phyloP scores from a whole-genome alignment of 164 flowering plant species.

The Platanus orientalis region DNA sequence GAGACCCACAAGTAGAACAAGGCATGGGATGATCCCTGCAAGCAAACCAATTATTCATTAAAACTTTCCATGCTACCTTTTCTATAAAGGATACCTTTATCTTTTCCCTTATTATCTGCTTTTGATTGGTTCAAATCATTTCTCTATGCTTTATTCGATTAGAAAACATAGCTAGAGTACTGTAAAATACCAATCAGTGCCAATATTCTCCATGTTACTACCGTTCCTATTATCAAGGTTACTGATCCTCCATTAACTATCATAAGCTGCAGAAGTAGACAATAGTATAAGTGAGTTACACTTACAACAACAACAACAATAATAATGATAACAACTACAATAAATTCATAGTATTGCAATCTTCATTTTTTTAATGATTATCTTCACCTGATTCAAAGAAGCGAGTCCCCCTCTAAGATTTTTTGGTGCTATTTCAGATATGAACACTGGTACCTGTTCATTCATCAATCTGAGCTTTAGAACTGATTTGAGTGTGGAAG shows the following conservation, averaged over 20 bases:
- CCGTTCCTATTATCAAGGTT: conserved; percentile 64
- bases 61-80: background rate
- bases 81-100: background rate
- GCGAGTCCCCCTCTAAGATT: conserved; percentile 71
- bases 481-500: too few relatives aligned
- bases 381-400: conserved; percentile 65
- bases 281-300: background rate
- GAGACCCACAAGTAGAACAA: conserved; percentile 54
- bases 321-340: too few relatives aligned
- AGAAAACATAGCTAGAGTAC: background rate
- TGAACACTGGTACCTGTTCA: conserved; percentile 71
- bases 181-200: conserved; percentile 54
- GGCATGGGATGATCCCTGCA: conserved; percentile 74
- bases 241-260: conserved; percentile 60
- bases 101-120: background rate
- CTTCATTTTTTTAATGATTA: background rate
- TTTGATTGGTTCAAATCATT: background rate
- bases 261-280: conserved; percentile 50
- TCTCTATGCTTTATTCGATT: background rate
- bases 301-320: too few relatives aligned
- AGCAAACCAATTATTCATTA: too few relatives aligned
- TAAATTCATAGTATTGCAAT: too few relatives aligned
- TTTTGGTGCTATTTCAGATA: conserved; percentile 90
- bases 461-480: background rate
- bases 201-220: conserved; percentile 70